phyloP scores from a whole-genome alignment of 495 filamentous ascomycete species.

The Xylaria grammica region DNA sequence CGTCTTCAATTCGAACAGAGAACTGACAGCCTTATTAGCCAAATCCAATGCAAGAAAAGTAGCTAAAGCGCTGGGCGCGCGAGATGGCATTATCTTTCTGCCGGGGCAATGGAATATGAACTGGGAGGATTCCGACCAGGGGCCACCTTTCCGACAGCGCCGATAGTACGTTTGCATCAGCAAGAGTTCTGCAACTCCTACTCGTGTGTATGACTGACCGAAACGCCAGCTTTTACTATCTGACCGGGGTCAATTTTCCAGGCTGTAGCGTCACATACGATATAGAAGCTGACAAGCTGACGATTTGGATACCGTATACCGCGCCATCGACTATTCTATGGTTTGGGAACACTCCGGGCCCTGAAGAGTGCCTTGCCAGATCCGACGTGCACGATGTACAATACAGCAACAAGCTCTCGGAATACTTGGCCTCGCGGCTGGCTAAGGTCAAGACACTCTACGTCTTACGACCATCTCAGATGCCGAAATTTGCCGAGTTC shows the following conservation, averaged over 20 bases:
- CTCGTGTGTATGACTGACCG: slow-evolving; percentile 20
- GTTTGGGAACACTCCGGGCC: slow-evolving; percentile 61
- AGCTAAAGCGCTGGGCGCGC: slow-evolving; percentile 64
- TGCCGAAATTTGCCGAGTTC: slow-evolving; percentile 42
- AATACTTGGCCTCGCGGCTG: slow-evolving; percentile 39
- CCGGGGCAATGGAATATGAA: slow-evolving; percentile 51
- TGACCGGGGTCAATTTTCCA: slow-evolving; percentile 65
- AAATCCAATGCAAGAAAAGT: slow-evolving; percentile 82
- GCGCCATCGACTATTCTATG: slow-evolving; percentile 63
- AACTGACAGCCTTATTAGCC: slow-evolving; percentile 52
- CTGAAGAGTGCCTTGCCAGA: slow-evolving; percentile 54
- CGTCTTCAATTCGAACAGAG: neutral
- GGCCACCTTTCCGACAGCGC: slow-evolving; percentile 65
- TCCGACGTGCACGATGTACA: slow-evolving; percentile 61
- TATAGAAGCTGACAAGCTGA: slow-evolving; percentile 59
- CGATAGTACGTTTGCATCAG: slow-evolving; percentile 54
- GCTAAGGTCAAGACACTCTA: slow-evolving; percentile 44
- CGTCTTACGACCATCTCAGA: slow-evolving; percentile 47
- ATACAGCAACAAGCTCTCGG: slow-evolving; percentile 41
- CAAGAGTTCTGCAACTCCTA: neutral
- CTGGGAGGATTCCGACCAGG: slow-evolving; percentile 66
- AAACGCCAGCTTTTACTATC: slow-evolving; percentile 65
- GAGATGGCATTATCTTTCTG: slow-evolving; percentile 68
- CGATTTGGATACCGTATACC: slow-evolving; percentile 65
- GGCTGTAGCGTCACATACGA: slow-evolving; percentile 69